Conservation (phyloP, 306 rosid genomes). For the Cicer cuneatum region DNA sequence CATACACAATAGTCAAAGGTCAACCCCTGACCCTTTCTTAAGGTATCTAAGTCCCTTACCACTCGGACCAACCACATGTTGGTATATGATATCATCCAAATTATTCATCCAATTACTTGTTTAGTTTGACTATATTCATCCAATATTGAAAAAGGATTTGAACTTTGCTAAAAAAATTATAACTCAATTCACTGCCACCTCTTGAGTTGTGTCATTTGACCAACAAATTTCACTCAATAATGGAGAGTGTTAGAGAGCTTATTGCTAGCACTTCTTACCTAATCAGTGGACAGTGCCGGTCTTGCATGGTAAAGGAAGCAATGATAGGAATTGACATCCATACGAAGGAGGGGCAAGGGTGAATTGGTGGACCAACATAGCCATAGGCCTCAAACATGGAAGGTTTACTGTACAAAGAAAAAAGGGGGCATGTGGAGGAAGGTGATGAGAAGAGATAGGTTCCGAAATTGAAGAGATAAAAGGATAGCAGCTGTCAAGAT, state of each 20-base stretch:
- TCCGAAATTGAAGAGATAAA: neutral
- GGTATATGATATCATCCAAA: neutral
- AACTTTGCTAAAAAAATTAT: neutral
- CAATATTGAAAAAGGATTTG: neutral
- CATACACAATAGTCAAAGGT: no score
- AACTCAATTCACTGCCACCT: neutral
- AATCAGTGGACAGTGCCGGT: neutral
- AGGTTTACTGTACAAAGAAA: slow-evolving; percentile 2
- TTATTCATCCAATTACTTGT: neutral
- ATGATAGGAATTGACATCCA: neutral
- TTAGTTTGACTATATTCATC: neutral
- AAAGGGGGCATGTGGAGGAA: neutral
- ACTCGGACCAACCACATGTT: neutral
- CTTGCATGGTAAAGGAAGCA: neutral
- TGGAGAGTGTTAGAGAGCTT: neutral
- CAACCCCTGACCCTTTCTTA: neutral
- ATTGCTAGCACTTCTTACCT: neutral
- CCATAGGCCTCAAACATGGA: neutral
- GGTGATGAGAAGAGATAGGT: neutral
- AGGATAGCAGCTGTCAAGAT: neutral
- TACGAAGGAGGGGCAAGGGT: neutral
- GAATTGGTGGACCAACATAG: neutral
- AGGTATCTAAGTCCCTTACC: neutral
- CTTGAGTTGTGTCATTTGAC: neutral
- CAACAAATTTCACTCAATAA: neutral